Percentiles rank a stretch among this genome's conserved stretches.
Conservation (phyloP, 2,329 filamentous ascomycete species). For the Trichoderma breve region DNA sequence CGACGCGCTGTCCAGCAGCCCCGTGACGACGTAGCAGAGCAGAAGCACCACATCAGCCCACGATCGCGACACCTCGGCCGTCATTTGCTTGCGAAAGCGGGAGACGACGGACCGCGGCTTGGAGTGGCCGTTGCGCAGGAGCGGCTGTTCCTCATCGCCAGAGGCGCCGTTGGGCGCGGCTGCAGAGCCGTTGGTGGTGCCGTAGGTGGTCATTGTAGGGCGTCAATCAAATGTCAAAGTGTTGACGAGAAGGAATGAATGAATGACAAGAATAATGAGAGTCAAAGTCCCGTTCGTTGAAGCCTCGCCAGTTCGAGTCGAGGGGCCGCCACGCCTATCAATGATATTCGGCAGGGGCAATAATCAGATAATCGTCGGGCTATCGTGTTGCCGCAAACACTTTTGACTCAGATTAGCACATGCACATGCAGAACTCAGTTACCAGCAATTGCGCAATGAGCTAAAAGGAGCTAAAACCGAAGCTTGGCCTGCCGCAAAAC, state of each 20-base stretch:
- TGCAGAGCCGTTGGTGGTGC: slow-evolving; percentile 24
- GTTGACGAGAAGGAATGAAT: background rate
- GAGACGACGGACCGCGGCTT: slow-evolving; percentile 24
- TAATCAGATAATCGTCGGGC: background rate
- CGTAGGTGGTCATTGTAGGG: slow-evolving; percentile 1
- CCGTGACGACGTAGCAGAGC: slow-evolving; percentile 73
- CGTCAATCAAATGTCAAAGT: background rate
- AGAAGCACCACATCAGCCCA: slow-evolving; percentile 69
- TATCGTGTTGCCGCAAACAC: background rate
- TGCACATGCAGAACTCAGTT: background rate
- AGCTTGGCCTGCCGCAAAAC: slow-evolving; percentile 9
- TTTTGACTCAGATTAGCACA: background rate
- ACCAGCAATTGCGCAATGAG: slow-evolving; percentile 12
- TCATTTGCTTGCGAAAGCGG: slow-evolving; percentile 37
- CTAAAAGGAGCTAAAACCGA: slow-evolving; percentile 4
- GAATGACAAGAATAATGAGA: background rate
- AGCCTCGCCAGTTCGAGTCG: background rate
- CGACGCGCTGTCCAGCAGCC: slow-evolving; percentile 72
- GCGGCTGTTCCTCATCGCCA: slow-evolving; percentile 35
- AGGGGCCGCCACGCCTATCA: background rate
- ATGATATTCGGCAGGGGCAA: background rate
- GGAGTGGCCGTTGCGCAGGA: slow-evolving; percentile 32
- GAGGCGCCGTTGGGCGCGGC: slow-evolving; percentile 21
- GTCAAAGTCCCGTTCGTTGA: background rate
- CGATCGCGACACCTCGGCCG: slow-evolving; percentile 53